These are phyloP conservation scores for Oryza longistaminata DNA, from an alignment of 176 grass and related monocot genomes.

Conservation along the genomic window DNA sequence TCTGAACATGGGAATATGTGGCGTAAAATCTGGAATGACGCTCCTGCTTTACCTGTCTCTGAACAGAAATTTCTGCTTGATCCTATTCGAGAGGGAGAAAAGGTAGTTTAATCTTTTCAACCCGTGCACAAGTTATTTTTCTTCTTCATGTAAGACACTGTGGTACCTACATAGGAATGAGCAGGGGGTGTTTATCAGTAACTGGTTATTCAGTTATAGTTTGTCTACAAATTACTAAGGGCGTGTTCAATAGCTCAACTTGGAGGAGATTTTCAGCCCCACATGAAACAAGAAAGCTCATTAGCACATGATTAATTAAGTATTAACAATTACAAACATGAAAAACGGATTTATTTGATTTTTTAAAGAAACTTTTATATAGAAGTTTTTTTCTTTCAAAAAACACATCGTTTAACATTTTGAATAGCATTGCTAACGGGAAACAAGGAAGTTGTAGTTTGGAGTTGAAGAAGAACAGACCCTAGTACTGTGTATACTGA, in stretches of 20 bases:
- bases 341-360: no score
- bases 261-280: no score
- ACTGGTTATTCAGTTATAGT: constrained; percentile 1
- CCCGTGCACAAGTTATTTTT: constrained; percentile 12
- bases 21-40: constrained; percentile 95
- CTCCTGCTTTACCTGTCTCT: constrained; percentile 72
- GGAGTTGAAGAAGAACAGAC: no score
- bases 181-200: not conserved
- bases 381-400: no score
- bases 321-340: no score
- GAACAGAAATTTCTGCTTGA: constrained; percentile 89
- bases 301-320: no score
- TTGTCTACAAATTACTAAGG: not conserved
- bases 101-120: constrained; percentile 52
- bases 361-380: no score
- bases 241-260: no score
- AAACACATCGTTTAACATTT: no score
- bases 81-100: constrained; percentile 92
- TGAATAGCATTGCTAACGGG: no score
- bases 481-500: not conserved
- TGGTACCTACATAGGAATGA: not conserved
- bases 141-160: not conserved
- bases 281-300: no score
- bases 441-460: no score
- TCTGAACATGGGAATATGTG: constrained; percentile 89